phyloP scores from a whole-genome alignment of 2,329 filamentous ascomycete genomes.

The Didymosphaeria variabile region DNA sequence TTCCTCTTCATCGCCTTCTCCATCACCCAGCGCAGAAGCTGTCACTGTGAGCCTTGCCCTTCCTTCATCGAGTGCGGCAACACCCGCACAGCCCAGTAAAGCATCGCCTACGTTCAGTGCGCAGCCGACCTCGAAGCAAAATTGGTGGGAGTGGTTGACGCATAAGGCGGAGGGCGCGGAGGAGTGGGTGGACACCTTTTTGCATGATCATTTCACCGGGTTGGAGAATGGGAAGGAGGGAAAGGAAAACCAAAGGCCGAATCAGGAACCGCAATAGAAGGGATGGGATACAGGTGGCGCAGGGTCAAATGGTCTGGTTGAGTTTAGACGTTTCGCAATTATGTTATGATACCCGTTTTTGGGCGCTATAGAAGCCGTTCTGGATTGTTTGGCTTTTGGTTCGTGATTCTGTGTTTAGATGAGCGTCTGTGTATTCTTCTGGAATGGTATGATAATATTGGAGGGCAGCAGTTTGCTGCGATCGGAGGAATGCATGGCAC shows the following conservation, averaged over 20 bases:
- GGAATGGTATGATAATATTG: too few relatives aligned
- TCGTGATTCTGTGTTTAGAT: too few relatives aligned
- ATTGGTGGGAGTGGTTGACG: conserved; percentile 50
- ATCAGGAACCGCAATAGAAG: background rate
- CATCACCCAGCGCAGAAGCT: conserved; percentile 19
- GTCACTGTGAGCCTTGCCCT: conserved; percentile 1
- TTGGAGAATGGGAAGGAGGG: conserved; percentile 16
- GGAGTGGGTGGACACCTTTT: conserved; percentile 47
- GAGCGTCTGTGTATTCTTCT: too few relatives aligned
- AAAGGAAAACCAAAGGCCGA: background rate
- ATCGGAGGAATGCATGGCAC: too few relatives aligned
- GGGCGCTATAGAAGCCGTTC: too few relatives aligned
- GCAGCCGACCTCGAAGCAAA: conserved; percentile 23
- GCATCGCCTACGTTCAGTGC: conserved; percentile 24
- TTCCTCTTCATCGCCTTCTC: conserved; percentile 4
- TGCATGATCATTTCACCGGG: conserved; percentile 40
- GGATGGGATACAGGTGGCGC: background rate
- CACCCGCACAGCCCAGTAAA: background rate
- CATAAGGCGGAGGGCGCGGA: conserved; percentile 47
- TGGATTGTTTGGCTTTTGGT: too few relatives aligned
- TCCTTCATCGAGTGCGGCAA: background rate
- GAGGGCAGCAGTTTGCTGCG: too few relatives aligned
- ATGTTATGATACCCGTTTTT: background rate
- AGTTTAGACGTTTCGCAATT: too few relatives aligned
- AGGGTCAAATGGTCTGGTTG: too few relatives aligned